phyloP scores from a whole-genome alignment of 495 filamentous ascomycete genomes.

The Penicillium coffeae region DNA sequence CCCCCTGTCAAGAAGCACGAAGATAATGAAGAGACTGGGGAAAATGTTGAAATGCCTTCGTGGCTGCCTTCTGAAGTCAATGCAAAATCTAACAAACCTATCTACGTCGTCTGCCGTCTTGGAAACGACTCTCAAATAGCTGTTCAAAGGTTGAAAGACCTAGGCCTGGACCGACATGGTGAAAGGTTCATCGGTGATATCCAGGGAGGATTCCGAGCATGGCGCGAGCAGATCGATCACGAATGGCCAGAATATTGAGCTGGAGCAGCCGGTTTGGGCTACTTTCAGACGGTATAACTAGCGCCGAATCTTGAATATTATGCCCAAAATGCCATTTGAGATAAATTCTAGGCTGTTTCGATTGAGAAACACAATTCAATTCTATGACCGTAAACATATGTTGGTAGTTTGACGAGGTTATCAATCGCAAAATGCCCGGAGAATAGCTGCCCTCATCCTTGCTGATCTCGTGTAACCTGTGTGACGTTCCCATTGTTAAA shows the following conservation, averaged over 20 bases:
- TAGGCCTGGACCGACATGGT: constrained; percentile 55
- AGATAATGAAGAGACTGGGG: neutral
- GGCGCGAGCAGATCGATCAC: constrained; percentile 72
- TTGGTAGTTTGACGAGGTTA: too few relatives aligned
- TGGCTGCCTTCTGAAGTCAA: constrained; percentile 42
- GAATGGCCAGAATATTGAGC: constrained; percentile 61
- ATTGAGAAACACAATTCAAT: too few relatives aligned
- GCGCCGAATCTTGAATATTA: too few relatives aligned
- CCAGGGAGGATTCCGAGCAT: constrained; percentile 75
- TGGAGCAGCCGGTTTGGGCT: too few relatives aligned
- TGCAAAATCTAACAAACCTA: constrained; percentile 30
- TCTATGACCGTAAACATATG: too few relatives aligned
- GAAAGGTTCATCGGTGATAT: constrained; percentile 70
- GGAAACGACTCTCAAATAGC: constrained; percentile 89
- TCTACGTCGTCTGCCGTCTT: constrained; percentile 79
- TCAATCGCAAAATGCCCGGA: too few relatives aligned
- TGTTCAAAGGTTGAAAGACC: constrained; percentile 64
- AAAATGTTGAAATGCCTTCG: constrained; percentile 24
- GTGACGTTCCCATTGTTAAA: too few relatives aligned
- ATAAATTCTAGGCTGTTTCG: too few relatives aligned
- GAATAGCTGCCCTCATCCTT: too few relatives aligned
- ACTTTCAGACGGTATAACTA: too few relatives aligned
- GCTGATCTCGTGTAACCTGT: too few relatives aligned
- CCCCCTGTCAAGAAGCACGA: neutral
- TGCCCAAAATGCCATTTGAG: too few relatives aligned